A percentile compares a stretch with the other conserved stretches of the same genome.
Conservation (phyloP, 805 yeast genomes). For the Kodamaea restingae region DNA sequence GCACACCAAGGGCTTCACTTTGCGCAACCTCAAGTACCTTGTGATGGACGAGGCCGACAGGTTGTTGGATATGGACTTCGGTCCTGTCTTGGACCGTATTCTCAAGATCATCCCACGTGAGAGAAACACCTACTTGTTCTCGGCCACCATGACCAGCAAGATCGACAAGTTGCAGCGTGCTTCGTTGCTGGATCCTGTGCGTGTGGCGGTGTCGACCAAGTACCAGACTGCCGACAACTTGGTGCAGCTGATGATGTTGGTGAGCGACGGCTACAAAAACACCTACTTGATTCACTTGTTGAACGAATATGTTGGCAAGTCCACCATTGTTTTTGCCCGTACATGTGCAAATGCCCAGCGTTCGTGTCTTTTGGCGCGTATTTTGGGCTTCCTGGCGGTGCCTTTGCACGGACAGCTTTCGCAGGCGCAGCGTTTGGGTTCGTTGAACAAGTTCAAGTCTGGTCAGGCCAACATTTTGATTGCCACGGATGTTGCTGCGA, state of each 20-base stretch:
- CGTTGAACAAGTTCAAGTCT: constrained; percentile 72
- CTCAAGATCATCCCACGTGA: constrained; percentile 79
- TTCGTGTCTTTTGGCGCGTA: constrained; percentile 73
- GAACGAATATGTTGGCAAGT: constrained; percentile 80
- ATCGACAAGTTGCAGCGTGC: constrained; percentile 94
- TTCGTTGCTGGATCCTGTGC: constrained; percentile 80
- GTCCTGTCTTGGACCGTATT: constrained; percentile 87
- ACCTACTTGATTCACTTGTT: constrained; percentile 78
- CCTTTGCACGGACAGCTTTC: constrained; percentile 92
- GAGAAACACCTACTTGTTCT: constrained; percentile 79
- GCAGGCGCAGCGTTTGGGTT: constrained; percentile 80
- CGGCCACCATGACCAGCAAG: constrained; percentile 97
- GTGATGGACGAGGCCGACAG: constrained; percentile 98
- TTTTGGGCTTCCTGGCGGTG: constrained; percentile 81
- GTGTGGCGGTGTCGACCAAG: constrained; percentile 83
- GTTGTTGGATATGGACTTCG: constrained; percentile 91
- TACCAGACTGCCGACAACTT: constrained; percentile 94
- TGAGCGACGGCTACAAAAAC: constrained; percentile 89
- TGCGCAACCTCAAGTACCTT: constrained; percentile 71
- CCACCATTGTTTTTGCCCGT: constrained; percentile 84
- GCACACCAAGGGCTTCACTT: constrained; percentile 82
- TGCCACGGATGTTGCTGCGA: constrained; percentile 86
- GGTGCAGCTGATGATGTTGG: constrained; percentile 82
- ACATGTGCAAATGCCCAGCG: constrained; percentile 95
- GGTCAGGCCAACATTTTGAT: constrained; percentile 66